Evolutionary conservation across 495 filamentous ascomycete species (phyloP).

Genomic region (Aspergillus baeticus): DNA sequence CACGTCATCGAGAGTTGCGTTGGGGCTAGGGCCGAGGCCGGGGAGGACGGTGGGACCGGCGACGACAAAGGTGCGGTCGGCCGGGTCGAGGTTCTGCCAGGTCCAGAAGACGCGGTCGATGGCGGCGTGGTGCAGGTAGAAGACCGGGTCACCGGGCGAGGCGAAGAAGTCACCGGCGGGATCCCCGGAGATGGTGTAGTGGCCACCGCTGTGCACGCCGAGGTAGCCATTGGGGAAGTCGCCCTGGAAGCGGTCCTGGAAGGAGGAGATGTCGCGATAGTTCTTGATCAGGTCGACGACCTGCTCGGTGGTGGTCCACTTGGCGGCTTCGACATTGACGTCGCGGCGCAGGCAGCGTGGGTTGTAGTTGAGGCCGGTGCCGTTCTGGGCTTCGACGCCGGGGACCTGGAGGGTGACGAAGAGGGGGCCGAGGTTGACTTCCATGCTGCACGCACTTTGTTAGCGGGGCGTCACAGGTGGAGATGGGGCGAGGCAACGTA

Average conservation of each 20-base stretch:
- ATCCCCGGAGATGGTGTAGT: constrained; percentile 31
- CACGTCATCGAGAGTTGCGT: constrained; percentile 14
- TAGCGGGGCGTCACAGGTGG: not conserved
- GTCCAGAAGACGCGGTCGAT: constrained; percentile 59
- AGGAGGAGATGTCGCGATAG: constrained; percentile 12
- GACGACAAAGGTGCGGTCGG: constrained; percentile 19
- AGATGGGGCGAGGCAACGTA: not conserved
- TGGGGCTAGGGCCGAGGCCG: constrained; percentile 3
- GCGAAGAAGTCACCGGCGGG: constrained; percentile 27
- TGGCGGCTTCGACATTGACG: constrained; percentile 28
- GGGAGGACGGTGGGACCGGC: constrained; percentile 10
- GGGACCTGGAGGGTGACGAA: constrained; percentile 18
- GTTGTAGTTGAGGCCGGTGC: constrained; percentile 39
- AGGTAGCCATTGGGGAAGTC: constrained; percentile 20
- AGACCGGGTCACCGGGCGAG: constrained; percentile 49
- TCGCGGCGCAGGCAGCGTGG: constrained; percentile 62
- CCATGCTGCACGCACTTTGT: constrained; percentile 8
- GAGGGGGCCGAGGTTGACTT: constrained; percentile 50
- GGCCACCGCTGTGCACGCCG: constrained; percentile 30
- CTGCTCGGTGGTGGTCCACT: constrained; percentile 12
- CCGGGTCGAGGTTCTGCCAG: constrained; percentile 45
- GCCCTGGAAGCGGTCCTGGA: constrained; percentile 20
- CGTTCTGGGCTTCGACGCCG: constrained; percentile 18
- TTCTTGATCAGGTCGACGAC: constrained; percentile 17
- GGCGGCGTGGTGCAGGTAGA: constrained; percentile 57